Percentiles rank a stretch among this genome's conserved stretches.
phyloP scores from a whole-genome alignment of 805 yeast genomes.

The Starmera dryadoides region DNA sequence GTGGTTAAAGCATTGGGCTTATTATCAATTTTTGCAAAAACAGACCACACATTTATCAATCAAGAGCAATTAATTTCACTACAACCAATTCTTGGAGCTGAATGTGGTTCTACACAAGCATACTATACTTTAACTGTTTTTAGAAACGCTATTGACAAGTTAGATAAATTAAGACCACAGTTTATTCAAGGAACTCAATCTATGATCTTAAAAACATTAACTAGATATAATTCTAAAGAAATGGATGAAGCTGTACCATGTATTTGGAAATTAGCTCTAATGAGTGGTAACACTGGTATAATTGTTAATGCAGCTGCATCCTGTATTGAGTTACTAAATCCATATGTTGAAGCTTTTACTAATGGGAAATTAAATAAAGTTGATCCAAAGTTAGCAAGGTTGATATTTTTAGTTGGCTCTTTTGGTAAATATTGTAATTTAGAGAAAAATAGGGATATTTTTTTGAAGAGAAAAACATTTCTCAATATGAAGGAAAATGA shows the following conservation, averaged over 20 bases:
- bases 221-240: slow-evolving; percentile 54
- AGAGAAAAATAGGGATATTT: slow-evolving; percentile 34
- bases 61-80: slow-evolving; percentile 62
- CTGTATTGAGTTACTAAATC: slow-evolving; percentile 43
- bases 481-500: slow-evolving; percentile 43
- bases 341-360: slow-evolving; percentile 29
- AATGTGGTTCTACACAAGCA: slow-evolving; percentile 28
- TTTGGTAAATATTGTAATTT: slow-evolving; percentile 68
- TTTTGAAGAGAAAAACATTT: slow-evolving; percentile 27
- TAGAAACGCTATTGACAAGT: slow-evolving; percentile 37
- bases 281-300: slow-evolving; percentile 37
- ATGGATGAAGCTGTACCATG: slow-evolving; percentile 71
- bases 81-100: slow-evolving; percentile 57
- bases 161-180: slow-evolving; percentile 38
- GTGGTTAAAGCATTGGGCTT: slow-evolving; percentile 37
- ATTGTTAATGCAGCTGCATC: slow-evolving; percentile 60
- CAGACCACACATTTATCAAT: slow-evolving; percentile 43
- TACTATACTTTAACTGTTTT: slow-evolving; percentile 49
- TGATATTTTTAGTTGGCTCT: slow-evolving; percentile 58
- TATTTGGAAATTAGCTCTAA: slow-evolving; percentile 46
- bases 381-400: slow-evolving; percentile 43
- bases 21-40: slow-evolving; percentile 48
- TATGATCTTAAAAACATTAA: slow-evolving; percentile 45
- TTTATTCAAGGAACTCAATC: slow-evolving; percentile 44
- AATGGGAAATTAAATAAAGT: slow-evolving; percentile 20